Evolutionary conservation across 73 alveolate species (phyloP).

Genomic region (Paramecium sexaurelia): DNA sequence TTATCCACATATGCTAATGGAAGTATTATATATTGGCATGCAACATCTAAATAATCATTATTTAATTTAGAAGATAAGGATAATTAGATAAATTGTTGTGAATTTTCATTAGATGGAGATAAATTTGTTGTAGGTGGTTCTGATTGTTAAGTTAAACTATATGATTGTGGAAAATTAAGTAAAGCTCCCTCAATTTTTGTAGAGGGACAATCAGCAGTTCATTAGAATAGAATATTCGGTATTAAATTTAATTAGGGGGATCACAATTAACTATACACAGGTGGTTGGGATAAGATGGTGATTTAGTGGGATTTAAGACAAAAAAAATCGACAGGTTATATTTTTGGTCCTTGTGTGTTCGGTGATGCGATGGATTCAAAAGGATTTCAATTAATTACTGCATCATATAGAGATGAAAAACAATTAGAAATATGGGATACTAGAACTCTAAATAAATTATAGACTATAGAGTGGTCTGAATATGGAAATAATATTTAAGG

Average conservation of each 20-base stretch:
- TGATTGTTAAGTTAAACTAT: conserved; percentile 60
- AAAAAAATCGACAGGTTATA: conserved; percentile 55
- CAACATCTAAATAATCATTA: conserved; percentile 59
- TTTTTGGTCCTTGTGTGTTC: conserved; percentile 57
- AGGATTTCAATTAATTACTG: conserved; percentile 52
- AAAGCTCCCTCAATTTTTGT: background rate
- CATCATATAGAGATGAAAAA: conserved; percentile 62
- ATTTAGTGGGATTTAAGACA: conserved; percentile 61
- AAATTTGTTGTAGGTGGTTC: conserved; percentile 61
- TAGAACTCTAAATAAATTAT: conserved; percentile 39
- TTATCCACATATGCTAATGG: conserved; percentile 65
- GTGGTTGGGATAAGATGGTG: conserved; percentile 67
- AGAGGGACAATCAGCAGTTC: conserved; percentile 52
- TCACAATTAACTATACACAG: background rate
- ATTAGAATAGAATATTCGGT: conserved; percentile 63
- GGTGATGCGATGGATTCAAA: conserved; percentile 66
- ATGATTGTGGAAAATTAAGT: conserved; percentile 59
- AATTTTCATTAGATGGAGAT: conserved; percentile 62
- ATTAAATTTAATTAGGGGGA: background rate
- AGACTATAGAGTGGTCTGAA: conserved; percentile 47
- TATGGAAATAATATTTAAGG: conserved; percentile 24
- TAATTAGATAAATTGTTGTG: conserved; percentile 61
- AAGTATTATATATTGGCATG: conserved; percentile 67
- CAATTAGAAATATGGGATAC: conserved; percentile 63
- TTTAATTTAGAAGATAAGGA: conserved; percentile 53